Evolutionary conservation across 202 grass and related monocot genomes (phyloP), one percentile per base, ranked within the genome.

Genomic region (Carex sylvatica): DNA sequence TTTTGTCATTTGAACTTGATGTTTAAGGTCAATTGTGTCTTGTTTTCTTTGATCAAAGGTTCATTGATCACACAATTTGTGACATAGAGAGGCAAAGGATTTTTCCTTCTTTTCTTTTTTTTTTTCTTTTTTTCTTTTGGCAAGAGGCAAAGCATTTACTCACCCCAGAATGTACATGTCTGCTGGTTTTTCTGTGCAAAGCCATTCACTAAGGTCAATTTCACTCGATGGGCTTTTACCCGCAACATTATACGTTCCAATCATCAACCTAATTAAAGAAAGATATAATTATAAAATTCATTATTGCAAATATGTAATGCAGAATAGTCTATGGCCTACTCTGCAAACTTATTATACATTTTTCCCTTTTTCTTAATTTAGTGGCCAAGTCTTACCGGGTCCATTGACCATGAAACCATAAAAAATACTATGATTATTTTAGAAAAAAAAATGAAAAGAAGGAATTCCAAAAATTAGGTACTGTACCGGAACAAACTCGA

Each of bases 161-260:
- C n/a, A 93, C 91, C 88, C 88, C 81, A 90, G 75, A 78, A 90
- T 80, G 74, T 90, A 90, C 61, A 90, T 76, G 64, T 87, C 88
- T 38, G 86, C 86, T 61, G 86, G 84, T 79, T 90, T 81, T 65
- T 87, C 62, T 6, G 72, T 83, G 60, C 84, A 84, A 67, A 93
- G 86, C 91, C 88, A 93, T 40, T 93, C 81, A 40, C 86, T 66
- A 71, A 93, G 78, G 15, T 85, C 82, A 76, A 87, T 67, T 54
- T 88, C 86, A 12, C 88, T 86, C 55, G 31, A 19, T 20, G 86
- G 91, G 11, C 10, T 70, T 71, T 69, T 83, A 86, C 91, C 91
- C 18, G 86, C 86, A 30, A 88, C 86, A 78, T 90, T 90, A 85
- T 85, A 90, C 19, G 88, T 90, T 74, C 88, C 88, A n/a, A 90